Base-by-base conservation (phyloP, 2,329 filamentous ascomycete genomes). In the Scedosporium minutisporum region DNA sequence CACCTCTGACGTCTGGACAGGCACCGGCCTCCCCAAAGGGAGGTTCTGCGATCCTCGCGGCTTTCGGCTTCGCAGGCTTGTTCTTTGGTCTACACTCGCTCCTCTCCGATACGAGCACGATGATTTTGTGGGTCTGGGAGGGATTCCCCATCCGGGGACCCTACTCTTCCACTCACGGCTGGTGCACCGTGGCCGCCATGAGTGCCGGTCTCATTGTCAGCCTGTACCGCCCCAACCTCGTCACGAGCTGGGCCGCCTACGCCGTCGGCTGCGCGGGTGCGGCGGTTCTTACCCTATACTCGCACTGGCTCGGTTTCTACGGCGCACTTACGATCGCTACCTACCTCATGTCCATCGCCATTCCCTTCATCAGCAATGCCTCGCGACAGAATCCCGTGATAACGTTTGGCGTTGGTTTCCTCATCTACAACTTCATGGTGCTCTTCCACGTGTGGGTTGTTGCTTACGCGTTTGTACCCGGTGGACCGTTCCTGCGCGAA, bases 381-480 rank as follows among this genome's bases (percentile, higher is more conserved):
- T 83, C 90, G 27, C 87, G 87, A 70, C 89, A 90, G 72, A 88
- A 81, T 60, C 92, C 92, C 0, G 90, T 87, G 4, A 81, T 82
- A 27, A 91, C 90, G 0, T 99, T 99, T 71, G 95, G 93, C 2
- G 72, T 96, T 14, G 93, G 90, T 3, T 97, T 96, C 77, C 77
- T 97, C 61, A 74, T 96, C 58, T 99, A 97, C 79, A 96, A 97
- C 75, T 82, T 97, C 69, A 78, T 97, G 77, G 88, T 97, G 4
- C 83, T 99, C n/a, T 96, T 96, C 80, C 93, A 97, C 71, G 92
- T 97, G 62, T 99, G 95, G 95, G 90, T 97, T 42, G 95, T 99
- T 10, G 95, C 95, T 2, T 99, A 99, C 70, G 95, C 95, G 12
- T 99, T 99, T 68, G 95, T 99, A 3, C 95, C 95, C 1, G 95